Percentiles rank a stretch among this genome's conserved stretches.
Conservation (phyloP, 768 basidiomycete genomes). For the Russula ochroleuca region DNA sequence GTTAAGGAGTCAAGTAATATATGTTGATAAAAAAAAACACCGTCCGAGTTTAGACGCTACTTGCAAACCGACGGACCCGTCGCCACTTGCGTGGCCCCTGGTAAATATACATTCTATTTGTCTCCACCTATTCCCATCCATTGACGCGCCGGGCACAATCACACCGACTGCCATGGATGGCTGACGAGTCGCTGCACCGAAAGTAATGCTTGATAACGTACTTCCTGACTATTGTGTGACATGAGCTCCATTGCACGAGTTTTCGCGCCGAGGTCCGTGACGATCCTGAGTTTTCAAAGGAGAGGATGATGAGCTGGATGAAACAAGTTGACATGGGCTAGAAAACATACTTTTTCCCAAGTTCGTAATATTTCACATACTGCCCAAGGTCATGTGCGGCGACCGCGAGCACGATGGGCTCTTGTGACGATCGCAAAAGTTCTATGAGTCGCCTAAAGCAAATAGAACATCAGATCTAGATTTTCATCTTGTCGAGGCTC, state of each 20-base stretch:
- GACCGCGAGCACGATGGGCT: constrained; percentile 81
- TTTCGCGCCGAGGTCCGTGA: constrained; percentile 86
- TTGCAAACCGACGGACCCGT: too few species aligned
- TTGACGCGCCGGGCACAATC: constrained; percentile 6
- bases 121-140: neutral
- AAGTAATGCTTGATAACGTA: constrained; percentile 87
- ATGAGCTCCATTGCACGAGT: constrained; percentile 86
- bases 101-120: neutral
- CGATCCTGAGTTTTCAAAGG: constrained; percentile 45
- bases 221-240: constrained; percentile 82
- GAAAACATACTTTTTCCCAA: constrained; percentile 78
- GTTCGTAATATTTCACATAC: constrained; percentile 87
- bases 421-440: constrained; percentile 62
- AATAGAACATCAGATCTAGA: neutral
- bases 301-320: neutral
- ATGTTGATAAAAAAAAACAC: too few species aligned
- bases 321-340: neutral
- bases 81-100: too few species aligned
- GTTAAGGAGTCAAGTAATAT: too few species aligned
- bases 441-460: constrained; percentile 62
- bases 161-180: constrained; percentile 73
- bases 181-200: constrained; percentile 90
- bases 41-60: too few species aligned
- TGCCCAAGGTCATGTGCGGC: constrained; percentile 92
- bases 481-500: neutral